Evolutionary conservation across 805 yeast genomes (phyloP).

Genomic region (Maudiozyma saulgeensis): DNA sequence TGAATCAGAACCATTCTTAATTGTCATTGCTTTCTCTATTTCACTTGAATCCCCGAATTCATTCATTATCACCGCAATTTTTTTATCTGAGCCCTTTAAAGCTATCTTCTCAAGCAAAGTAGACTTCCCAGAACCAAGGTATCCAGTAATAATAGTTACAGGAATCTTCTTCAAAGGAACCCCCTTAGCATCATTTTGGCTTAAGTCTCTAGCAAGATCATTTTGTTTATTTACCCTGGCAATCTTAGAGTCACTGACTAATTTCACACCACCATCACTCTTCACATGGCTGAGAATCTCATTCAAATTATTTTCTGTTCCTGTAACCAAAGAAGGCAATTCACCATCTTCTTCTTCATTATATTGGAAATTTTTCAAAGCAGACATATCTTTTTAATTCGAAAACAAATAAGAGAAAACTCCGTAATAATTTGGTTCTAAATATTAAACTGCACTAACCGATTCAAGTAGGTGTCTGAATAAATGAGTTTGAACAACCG

Average conservation of each 20-base stretch:
- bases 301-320: slow-evolving; percentile 20
- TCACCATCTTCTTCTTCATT: slow-evolving; percentile 28
- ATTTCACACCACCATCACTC: slow-evolving; percentile 21
- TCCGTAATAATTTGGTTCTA: neutral
- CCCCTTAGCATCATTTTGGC: neutral
- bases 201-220: neutral
- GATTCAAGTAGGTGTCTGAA: neutral
- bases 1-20: slow-evolving; percentile 39
- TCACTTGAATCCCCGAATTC: slow-evolving; percentile 88
- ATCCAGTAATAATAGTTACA: slow-evolving; percentile 88
- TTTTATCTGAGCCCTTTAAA: slow-evolving; percentile 48
- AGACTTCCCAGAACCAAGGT: slow-evolving; percentile 89
- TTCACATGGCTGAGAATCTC: slow-evolving; percentile 16
- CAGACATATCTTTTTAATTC: slow-evolving; percentile 15
- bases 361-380: slow-evolving; percentile 22
- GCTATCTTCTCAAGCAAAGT: slow-evolving; percentile 74
- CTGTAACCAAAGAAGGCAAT: slow-evolving; percentile 24
- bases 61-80: slow-evolving; percentile 82
- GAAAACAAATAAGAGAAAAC: neutral
- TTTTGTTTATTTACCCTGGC: slow-evolving; percentile 20
- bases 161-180: slow-evolving; percentile 48
- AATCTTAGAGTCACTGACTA: slow-evolving; percentile 25
- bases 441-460: too few species aligned
- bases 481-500: too few species aligned
- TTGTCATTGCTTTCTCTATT: slow-evolving; percentile 78